phyloP scores from a whole-genome alignment of 2,329 filamentous ascomycete genomes.

The Xylaria hypoxylon region DNA sequence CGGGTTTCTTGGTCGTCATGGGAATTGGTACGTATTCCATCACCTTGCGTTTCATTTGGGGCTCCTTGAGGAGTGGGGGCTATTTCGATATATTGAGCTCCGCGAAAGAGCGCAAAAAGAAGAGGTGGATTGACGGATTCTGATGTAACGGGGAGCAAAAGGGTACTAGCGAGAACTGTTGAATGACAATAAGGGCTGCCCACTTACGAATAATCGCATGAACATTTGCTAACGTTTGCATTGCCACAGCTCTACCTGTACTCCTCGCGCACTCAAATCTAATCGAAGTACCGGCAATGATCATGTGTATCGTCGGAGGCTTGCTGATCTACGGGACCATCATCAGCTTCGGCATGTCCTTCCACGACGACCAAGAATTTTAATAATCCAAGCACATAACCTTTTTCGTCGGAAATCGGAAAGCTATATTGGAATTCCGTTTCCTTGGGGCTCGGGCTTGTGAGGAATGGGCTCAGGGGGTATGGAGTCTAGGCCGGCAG shows the following conservation, averaged over 20 bases:
- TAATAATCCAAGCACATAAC: constrained; percentile 54
- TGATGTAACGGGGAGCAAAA: not conserved
- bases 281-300: constrained; percentile 86
- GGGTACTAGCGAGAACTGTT: not conserved
- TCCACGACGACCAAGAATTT: constrained; percentile 97
- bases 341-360: constrained; percentile 98
- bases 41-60: not conserved
- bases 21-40: constrained; percentile 81
- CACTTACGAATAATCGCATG: constrained; percentile 13
- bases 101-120: not conserved
- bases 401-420: not conserved
- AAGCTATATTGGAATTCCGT: not conserved
- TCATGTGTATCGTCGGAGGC: constrained; percentile 94
- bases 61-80: not conserved
- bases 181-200: constrained; percentile 21
- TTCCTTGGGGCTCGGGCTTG: not conserved
- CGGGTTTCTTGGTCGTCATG: constrained; percentile 96
- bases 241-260: constrained; percentile 79
- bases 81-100: not conserved
- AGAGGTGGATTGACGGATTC: not conserved
- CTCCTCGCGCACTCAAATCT: constrained; percentile 88
- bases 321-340: constrained; percentile 97
- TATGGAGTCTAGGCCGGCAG: constrained; percentile 22
- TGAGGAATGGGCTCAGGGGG: constrained; percentile 1
- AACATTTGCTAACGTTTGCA: constrained; percentile 20